Base-by-base conservation (phyloP, 768 basidiomycete species). In the Hebeloma cylindrosporum region DNA sequence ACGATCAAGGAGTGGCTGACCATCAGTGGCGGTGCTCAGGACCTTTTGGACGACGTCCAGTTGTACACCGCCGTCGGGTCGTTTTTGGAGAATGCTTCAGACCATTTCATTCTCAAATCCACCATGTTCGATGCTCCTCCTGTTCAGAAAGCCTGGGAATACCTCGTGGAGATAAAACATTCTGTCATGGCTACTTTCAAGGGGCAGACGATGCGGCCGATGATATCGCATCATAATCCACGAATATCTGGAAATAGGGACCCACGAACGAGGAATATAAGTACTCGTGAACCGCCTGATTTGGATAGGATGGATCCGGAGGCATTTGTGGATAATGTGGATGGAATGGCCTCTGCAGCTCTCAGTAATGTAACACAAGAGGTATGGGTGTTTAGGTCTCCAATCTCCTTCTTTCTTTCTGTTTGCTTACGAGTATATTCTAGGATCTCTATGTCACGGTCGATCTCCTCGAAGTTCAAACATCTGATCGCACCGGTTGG, bases 401-500 rank as follows among this genome's bases (percentile, higher is more conserved):
- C n/a, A n/a, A n/a, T n/a, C n/a, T n/a, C n/a, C n/a, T 31, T 34
- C 21, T 11, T 33, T 11, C 22, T 17, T 5, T 47, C 41, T 38
- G 20, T 23, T 25, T 20, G 29, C 31, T 56, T 13, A 43, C 18
- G 47, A n/a, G 36, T 2, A 28, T 51, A n/a, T n/a, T n/a, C 5
- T 39, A 91, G 87, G 89, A 92, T 64, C 69, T 93, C 27, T 85
- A 88, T 54, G 71, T 83, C 32, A 82, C 85, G 5, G 78, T 82
- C 4, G 90, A 93, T 60, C 64, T 91, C 13, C 72, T 93, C 7
- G 90, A 93, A 62, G 79, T 88, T 0, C 90, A 93, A 61, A 82
- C 79, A 2, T 77, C 80, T 11, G 90, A 93, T 60, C 79, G 82
- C 23, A 83, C 79, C 2, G 90, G 86, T 2, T 93, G 90, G 89